Base-by-base conservation (phyloP, 345 rosid species). In the Zanthoxylum bungeanum region DNA sequence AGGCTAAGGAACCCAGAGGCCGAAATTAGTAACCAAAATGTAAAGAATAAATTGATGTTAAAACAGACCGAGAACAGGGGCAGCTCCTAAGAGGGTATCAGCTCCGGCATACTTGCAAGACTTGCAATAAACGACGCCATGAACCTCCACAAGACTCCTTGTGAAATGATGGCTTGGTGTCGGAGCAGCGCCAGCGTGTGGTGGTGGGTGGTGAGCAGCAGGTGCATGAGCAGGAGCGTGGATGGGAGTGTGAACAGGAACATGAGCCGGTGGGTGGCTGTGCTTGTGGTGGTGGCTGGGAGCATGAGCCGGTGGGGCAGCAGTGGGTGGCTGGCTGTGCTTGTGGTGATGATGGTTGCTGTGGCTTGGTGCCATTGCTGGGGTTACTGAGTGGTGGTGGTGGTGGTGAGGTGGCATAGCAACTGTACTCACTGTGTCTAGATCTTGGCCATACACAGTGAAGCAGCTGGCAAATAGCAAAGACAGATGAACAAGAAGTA, bases 101-200 rank as follows among this genome's bases (percentile, higher is more conserved):
- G 34, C 70, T 19, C 89, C 84, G 24, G 87, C 69, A 74, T 91
- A 91, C 42, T 87, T 87, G 92, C 99, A 95, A 34, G 93, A 81
- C 80, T 87, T 95, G 94, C 97, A 91, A 73, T 73, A 92, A 12
- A 95, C 94, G 1, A 83, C 88, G 17, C 98, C 99, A 55, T 82
- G 89, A 11, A 95, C 93, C 1, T 92, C 93, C 0, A 92, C 80
- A 52, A 90, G 75, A 52, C 81, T 82, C 79, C 98, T 80, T 33
- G 66, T 76, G 62, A 87, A 75, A 53, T 36, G 83, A 52, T 42
- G 16, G 9, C 21, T 50, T 0, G 83, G 89, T 3, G 89, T 80
- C 44, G 0, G 69, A n/a, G n/a, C n/a, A n/a, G n/a, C n/a, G n/a
- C n/a, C n/a, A n/a, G n/a, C n/a, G 3, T 71, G 47, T 14, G 86